A percentile compares a stretch with the other conserved stretches of the same genome.
Evolutionary conservation across 768 basidiomycete species (phyloP).

Genomic region (Russula lepida): DNA sequence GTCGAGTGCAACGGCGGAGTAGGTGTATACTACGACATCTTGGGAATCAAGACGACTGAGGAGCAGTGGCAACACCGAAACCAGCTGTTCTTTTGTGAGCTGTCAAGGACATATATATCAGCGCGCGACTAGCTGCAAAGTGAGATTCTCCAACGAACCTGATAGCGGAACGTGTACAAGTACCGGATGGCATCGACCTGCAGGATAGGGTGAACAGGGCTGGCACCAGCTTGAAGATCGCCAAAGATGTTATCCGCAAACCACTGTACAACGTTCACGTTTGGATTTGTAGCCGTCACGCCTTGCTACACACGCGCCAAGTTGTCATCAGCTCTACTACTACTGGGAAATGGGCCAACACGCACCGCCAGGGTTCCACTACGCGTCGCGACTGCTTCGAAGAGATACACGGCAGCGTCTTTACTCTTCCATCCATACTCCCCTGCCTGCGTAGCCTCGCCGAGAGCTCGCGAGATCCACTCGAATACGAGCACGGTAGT

Average conservation of each 20-base stretch:
- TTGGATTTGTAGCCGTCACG: conserved; percentile 85
- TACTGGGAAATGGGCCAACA: not conserved
- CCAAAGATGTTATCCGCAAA: conserved; percentile 87
- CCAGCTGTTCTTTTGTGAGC: conserved; percentile 89
- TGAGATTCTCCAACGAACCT: conserved; percentile 40
- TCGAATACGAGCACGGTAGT: conserved; percentile 79
- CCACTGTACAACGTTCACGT: conserved; percentile 92
- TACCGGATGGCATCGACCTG: conserved; percentile 96
- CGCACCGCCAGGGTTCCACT: conserved; percentile 78
- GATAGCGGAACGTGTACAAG: conserved; percentile 91
- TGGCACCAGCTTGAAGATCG: conserved; percentile 67
- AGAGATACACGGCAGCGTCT: conserved; percentile 85
- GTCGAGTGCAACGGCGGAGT: conserved; percentile 98
- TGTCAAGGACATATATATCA: conserved; percentile 26
- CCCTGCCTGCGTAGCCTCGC: conserved; percentile 55
- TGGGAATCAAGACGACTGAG: conserved; percentile 71
- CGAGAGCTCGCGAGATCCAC: conserved; percentile 75
- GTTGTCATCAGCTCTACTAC: not conserved
- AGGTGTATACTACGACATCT: conserved; percentile 91
- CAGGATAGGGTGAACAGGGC: conserved; percentile 76
- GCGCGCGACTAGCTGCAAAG: not conserved
- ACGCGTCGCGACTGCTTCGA: conserved; percentile 88
- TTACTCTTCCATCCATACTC: conserved; percentile 78
- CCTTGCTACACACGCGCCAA: conserved; percentile 50
- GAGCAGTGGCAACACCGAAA: conserved; percentile 83